Evolutionary conservation across 2,329 filamentous ascomycete species (phyloP), one percentile per base, ranked within the genome.

Genomic region (Fusarium stilboides): DNA sequence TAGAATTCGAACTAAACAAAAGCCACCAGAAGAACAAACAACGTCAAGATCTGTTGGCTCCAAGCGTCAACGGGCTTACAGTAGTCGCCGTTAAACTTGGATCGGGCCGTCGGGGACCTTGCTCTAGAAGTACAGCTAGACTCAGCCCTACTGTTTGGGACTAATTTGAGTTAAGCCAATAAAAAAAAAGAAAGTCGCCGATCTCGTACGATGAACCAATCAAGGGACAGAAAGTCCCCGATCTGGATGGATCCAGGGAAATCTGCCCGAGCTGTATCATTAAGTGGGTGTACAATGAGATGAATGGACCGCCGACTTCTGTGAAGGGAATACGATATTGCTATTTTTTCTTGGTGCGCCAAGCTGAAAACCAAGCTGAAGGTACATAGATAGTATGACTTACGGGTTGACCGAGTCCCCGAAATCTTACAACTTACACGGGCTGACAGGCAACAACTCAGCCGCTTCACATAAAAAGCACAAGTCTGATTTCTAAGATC

Each of bases 71-170:
- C 17, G 14, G 34, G 14, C 14, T 15, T 36, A 36, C 34, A 36
- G 34, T 36, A 42, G n/a, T 6, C 19, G 39, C 39, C 39, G 39
- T 42, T 42, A 19, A 42, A 13, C 8, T 36, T 37, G 33, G 20
- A 17, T 47, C 59, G 62, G 62, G 46, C 49, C 33, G 46, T 65
- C 65, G 61, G 65, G 14, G 61, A 45, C 62, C 62, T 57, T 28
- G 28, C 40, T 55, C 62, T 42, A 63, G 28, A 31, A 31, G 28
- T 13, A 10, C 13, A 13, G 6, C 17, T n/a, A 8, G 52, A 36
- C 20, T 66, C 55, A 62, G 63, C 63, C 62, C 62, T 66, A 55
- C 36, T 31, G 44, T 20, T 33, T 42, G 54, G 54, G 33, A 43
- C 31, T 53, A 49, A 47, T 20, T 19, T 22, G 45, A 20, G 12